Base-by-base conservation (phyloP, 2,329 filamentous ascomycete species). In the Phaeosphaeria sp. region DNA sequence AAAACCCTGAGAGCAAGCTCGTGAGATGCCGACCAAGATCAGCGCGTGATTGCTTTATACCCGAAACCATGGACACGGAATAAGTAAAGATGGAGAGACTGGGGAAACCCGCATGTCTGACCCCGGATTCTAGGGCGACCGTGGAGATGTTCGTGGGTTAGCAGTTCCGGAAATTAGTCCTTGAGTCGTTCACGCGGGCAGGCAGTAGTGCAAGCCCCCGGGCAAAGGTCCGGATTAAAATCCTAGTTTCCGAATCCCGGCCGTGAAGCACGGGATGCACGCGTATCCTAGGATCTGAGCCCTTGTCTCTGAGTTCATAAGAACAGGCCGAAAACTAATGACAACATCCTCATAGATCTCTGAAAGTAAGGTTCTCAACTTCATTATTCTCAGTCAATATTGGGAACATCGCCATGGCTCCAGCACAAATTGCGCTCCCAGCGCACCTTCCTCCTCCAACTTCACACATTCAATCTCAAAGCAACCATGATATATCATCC, bases 351-450 rank as follows among this genome's bases (percentile, higher is more conserved):
- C 6, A 6, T n/a, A 50, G 7, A 30, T 23, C 20, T 39, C 10
- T 17, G 1, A n/a, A 13, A 39, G 10, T 50, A 11, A 23, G 6
- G 11, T 15, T 20, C n/a, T 43, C 21, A n/a, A n/a, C 18, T 25
- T 51, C 21, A 23, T 42, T 11, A 6, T 25, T n/a, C 30, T 21
- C 39, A 15, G 22, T 13, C n/a, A 6, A 46, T 17, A 33, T 15
- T 15, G n/a, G 43, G 9, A 42, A 23, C 20, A 49, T 21, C 41
- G 30, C 13, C 11, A 69, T 68, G 66, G 66, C 66, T 39, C 66
- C 66, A 13, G 59, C 64, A 50, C 63, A 66, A 46, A 63, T 67
- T 43, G 61, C 62, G 18, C 18, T 66, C 15, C 54, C 64, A 13
- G 25, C 57, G 18, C 13, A 57, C 39, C n/a, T 49, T 51, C 49